Evolutionary conservation across 2,329 filamentous ascomycete genomes (phyloP), one percentile per base, ranked within the genome.

Genomic region (Fusarium ambrosium): DNA sequence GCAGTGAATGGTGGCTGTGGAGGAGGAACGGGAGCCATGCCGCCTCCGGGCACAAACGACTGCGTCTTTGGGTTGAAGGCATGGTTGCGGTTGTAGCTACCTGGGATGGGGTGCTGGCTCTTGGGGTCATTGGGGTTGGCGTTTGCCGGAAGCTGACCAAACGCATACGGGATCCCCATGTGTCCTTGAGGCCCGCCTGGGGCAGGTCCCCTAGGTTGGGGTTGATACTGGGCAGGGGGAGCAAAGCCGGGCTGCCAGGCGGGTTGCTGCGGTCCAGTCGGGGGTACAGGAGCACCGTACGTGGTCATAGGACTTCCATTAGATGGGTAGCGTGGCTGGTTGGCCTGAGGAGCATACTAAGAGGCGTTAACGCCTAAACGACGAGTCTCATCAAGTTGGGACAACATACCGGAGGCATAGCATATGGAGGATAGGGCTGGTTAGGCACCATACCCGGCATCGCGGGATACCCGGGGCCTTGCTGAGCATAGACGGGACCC

Each of bases 1-100:
- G 86, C 86, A 51, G 83, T 86, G 70, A 87, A 90, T 1, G 86
- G 85, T 18, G 85, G 85, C 70, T 86, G 84, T 7, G 87, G 84
- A 36, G 84, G 84, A 45, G 86, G 87, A 73, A 87, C 85, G 4
- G 87, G 84, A 34, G 85, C 83, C 81, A 89, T 86, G 29, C 86
- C 85, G 72, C 90, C 80, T 20, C 84, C 82, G 56, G 96, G 96
- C 27, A 98, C 90, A 82, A 98, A 98, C 0, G 95, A 94, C 80
- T 97, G 94, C 18, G 94, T 98, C 84, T 97, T 95, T 1, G 95
- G 96, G 80, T 98, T 98, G 85, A 98, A 98, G 14, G 93, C 91
- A 78, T 95, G 94, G 62, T 84, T 84, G 68, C 95, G 89, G 80
- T 93, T 94, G 76, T 90, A 97, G 83, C 93, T 97, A 39, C 94